Evolutionary conservation across 495 filamentous ascomycete species (phyloP).

Genomic region (Penicillium desertorum): DNA sequence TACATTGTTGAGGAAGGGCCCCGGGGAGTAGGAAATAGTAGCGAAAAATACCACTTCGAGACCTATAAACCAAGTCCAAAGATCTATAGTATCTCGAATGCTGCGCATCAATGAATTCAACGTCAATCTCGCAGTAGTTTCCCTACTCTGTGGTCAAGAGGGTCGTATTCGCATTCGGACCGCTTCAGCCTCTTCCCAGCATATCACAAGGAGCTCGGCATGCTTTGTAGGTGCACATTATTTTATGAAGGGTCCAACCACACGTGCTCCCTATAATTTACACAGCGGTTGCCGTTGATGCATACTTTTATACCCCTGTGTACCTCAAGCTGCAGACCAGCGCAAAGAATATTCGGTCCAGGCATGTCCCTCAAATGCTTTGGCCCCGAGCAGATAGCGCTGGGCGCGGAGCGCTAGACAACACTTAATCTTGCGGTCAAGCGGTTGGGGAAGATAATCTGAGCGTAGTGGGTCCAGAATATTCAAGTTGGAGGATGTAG

Average conservation of each 20-base stretch:
- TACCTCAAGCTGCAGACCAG: neutral
- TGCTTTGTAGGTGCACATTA: neutral
- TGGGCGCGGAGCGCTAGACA: constrained; percentile 5
- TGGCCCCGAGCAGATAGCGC: constrained; percentile 4
- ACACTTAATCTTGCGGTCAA: constrained; percentile 30
- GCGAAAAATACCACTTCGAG: neutral
- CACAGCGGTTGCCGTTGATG: neutral
- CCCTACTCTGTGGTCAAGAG: neutral
- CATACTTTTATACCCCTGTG: neutral
- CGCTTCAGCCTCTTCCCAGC: neutral
- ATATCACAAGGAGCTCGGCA: neutral
- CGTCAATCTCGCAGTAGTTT: neutral
- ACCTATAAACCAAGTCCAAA: neutral
- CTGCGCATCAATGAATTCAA: neutral
- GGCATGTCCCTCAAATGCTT: neutral
- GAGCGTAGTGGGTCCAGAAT: constrained; percentile 25
- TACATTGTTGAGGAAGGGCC: neutral
- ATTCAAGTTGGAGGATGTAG: constrained; percentile 1
- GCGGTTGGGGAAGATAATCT: constrained; percentile 26
- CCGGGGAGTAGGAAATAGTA: neutral
- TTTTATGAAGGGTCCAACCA: neutral
- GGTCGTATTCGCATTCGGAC: neutral
- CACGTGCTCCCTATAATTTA: neutral
- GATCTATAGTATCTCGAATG: neutral
- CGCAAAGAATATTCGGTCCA: neutral